Conservation (phyloP, 2,329 filamentous ascomycete genomes). For the Claviceps sp. region DNA sequence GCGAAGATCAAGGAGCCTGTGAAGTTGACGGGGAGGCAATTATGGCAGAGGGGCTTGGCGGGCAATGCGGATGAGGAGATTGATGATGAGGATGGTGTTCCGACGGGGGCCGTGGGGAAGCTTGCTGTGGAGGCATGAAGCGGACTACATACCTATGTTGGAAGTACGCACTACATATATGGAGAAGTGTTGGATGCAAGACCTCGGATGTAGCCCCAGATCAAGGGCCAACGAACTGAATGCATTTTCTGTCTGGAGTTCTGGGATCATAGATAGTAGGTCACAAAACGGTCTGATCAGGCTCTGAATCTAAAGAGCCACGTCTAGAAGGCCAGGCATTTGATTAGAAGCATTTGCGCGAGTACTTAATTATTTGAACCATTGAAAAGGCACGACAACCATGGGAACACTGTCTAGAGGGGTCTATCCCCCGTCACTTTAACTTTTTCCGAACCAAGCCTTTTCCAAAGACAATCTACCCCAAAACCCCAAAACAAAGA, state of each 20-base stretch:
- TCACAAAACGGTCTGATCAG: background rate
- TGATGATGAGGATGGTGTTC: constrained; percentile 48
- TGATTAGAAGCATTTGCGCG: background rate
- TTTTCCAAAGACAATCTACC: background rate
- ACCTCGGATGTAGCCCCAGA: background rate
- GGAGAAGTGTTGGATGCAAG: background rate
- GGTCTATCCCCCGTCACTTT: background rate
- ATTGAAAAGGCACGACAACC: too few species aligned
- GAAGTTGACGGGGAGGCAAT: constrained; percentile 57
- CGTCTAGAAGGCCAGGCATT: background rate
- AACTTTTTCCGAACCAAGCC: background rate
- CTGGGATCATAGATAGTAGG: background rate
- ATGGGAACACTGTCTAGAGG: background rate
- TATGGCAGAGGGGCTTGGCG: constrained; percentile 65
- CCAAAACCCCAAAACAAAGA: background rate
- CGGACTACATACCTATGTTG: background rate
- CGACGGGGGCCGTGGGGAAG: constrained; percentile 51
- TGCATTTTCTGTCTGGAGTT: background rate
- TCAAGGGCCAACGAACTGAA: background rate
- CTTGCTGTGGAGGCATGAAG: constrained; percentile 48
- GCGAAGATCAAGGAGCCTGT: constrained; percentile 62
- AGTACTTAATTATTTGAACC: background rate
- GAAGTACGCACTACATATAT: background rate
- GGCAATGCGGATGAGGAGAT: constrained; percentile 53
- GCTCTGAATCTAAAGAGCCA: background rate